Percentiles rank a stretch among this genome's conserved stretches.
These are phyloP conservation scores for Corymbia calophylla DNA, from an alignment of 441 rosid genomes.

Conservation along the genomic window DNA sequence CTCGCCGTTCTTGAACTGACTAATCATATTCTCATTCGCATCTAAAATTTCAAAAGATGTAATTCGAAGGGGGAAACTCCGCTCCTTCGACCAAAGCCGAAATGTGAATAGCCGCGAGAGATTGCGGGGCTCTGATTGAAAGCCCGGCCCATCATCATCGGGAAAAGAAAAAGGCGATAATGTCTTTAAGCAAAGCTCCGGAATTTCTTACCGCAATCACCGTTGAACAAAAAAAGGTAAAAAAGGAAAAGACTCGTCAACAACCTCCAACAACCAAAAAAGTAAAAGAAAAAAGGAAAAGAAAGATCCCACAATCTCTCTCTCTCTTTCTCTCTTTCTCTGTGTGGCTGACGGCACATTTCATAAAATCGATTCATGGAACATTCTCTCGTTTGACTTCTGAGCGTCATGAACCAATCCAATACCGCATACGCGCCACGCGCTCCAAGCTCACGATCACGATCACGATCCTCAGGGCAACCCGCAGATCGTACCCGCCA, in stretches of 20 bases:
- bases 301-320: not conserved
- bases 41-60: not conserved
- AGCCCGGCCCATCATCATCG: not conserved
- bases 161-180: not conserved
- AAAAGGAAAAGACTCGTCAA: not conserved
- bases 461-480: too few relatives aligned
- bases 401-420: not conserved
- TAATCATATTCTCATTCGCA: not conserved
- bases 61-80: not conserved
- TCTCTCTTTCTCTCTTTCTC: not conserved
- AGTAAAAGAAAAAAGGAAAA: not conserved
- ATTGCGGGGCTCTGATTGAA: not conserved
- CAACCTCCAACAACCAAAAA: not conserved
- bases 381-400: not conserved
- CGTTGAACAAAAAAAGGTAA: not conserved
- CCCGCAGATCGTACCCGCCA: not conserved
- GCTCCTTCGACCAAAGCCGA: not conserved
- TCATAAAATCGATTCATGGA: not conserved
- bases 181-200: not conserved
- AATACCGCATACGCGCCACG: not conserved
- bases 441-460: not conserved
- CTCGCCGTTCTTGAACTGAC: not conserved
- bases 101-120: not conserved
- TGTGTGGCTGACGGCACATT: not conserved
- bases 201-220: constrained; percentile 1